Conservation (phyloP, 768 basidiomycete species). For the Crepidotus variabilis region DNA sequence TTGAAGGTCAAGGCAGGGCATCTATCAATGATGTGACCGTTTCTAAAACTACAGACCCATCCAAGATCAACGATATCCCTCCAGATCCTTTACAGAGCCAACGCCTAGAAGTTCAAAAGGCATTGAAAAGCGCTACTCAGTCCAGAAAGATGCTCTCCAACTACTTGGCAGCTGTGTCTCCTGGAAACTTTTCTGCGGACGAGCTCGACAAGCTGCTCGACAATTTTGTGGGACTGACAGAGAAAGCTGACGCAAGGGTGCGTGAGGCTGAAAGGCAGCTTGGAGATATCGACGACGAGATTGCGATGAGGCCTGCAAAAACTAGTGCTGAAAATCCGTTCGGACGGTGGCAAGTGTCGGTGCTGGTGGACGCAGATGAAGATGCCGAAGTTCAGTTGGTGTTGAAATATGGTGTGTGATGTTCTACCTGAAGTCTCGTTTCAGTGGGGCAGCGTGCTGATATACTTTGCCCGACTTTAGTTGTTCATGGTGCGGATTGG, state of each 20-base stretch:
- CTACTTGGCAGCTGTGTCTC: slow-evolving; percentile 25
- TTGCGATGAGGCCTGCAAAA: not conserved
- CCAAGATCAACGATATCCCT: slow-evolving; percentile 1
- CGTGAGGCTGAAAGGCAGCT: slow-evolving; percentile 23
- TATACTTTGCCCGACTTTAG: too few species aligned
- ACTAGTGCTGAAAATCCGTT: not conserved
- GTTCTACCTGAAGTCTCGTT: too few species aligned
- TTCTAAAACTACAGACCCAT: slow-evolving; percentile 8
- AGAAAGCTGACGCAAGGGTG: slow-evolving; percentile 21
- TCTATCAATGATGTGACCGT: slow-evolving; percentile 36
- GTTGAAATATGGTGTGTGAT: slow-evolving; percentile 27
- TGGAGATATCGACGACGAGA: slow-evolving; percentile 13
- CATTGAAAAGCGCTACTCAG: slow-evolving; percentile 21
- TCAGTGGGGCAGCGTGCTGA: too few species aligned
- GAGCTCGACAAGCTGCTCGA: slow-evolving; percentile 21
- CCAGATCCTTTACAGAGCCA: slow-evolving; percentile 12
- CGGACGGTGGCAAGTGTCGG: slow-evolving; percentile 14
- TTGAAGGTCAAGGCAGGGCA: slow-evolving; percentile 35
- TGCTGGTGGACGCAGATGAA: slow-evolving; percentile 26
- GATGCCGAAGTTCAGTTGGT: slow-evolving; percentile 28
- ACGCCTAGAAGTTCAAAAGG: slow-evolving; percentile 15
- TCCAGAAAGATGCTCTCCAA: slow-evolving; percentile 19
- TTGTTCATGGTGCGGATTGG: too few species aligned
- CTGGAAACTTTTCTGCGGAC: slow-evolving; percentile 17
- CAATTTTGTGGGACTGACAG: slow-evolving; percentile 20